Percentiles rank a stretch among this genome's conserved stretches.
These are phyloP conservation scores for Boletus speciosus DNA, from an alignment of 768 basidiomycete species.

Conservation along the genomic window DNA sequence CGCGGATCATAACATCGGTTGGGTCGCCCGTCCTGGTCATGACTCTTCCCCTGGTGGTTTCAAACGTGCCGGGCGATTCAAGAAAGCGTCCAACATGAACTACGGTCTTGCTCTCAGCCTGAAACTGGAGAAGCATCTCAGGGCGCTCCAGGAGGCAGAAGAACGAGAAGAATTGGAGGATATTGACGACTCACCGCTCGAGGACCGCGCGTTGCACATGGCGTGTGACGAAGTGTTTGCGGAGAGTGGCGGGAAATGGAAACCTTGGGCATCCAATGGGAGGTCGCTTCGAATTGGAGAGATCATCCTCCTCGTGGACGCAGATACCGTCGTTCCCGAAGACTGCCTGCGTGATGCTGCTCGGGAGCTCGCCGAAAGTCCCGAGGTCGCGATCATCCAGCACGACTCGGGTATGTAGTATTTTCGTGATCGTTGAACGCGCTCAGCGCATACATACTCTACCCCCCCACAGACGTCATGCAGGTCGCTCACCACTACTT, in stretches of 20 bases:
- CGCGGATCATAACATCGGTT: constrained; percentile 55
- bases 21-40: constrained; percentile 56
- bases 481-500: constrained; percentile 89
- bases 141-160: constrained; percentile 42
- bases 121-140: constrained; percentile 34
- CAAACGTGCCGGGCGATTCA: constrained; percentile 74
- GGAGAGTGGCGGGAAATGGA: constrained; percentile 55
- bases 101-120: constrained; percentile 54
- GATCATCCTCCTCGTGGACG: constrained; percentile 79
- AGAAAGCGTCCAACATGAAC: constrained; percentile 93
- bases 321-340: constrained; percentile 85
- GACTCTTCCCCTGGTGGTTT: constrained; percentile 17
- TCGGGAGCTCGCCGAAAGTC: constrained; percentile 64
- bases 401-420: constrained; percentile 76
- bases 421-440: background rate
- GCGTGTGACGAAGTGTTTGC: constrained; percentile 72
- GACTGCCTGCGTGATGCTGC: constrained; percentile 92
- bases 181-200: constrained; percentile 46
- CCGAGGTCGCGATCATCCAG: constrained; percentile 78
- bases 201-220: constrained; percentile 68
- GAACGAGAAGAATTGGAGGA: constrained; percentile 34
- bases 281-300: constrained; percentile 74
- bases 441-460: background rate
- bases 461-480: constrained; percentile 62
- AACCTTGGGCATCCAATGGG: constrained; percentile 75